These are phyloP conservation scores for Ceratobasidium sp. DNA, from an alignment of 1,284 basidiomycete genomes.

Conservation along the genomic window DNA sequence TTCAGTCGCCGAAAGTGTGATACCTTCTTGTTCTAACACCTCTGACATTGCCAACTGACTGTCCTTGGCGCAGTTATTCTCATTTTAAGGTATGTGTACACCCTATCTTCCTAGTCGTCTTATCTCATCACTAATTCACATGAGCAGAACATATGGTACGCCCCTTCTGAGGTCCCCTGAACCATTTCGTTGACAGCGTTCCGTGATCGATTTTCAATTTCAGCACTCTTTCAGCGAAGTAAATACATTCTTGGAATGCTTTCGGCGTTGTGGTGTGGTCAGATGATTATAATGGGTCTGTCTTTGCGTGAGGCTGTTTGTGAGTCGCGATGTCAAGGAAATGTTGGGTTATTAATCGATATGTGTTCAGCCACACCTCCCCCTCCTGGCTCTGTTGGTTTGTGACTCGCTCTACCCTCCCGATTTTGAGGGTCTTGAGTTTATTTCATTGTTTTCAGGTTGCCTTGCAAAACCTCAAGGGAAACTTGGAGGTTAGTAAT, in stretches of 20 bases:
- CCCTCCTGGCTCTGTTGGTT: too few relatives aligned
- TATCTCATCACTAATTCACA: not conserved
- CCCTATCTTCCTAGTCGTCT: not conserved
- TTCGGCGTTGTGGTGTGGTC: conserved; percentile 7
- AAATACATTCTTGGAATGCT: not conserved
- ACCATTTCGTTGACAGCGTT: not conserved
- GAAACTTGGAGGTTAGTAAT: not conserved
- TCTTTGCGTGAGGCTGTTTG: not conserved
- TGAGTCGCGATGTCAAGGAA: not conserved
- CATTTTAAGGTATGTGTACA: conserved; percentile 19
- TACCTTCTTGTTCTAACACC: not conserved
- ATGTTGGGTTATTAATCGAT: too few relatives aligned
- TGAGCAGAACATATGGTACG: conserved; percentile 18
- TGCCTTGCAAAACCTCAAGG: not conserved
- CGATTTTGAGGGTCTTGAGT: not conserved
- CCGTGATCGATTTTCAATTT: not conserved
- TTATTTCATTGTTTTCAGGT: not conserved
- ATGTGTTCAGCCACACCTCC: too few relatives aligned
- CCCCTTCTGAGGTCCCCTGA: not conserved
- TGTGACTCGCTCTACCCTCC: too few relatives aligned
- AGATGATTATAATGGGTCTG: conserved; percentile 21
- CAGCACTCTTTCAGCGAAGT: conserved; percentile 19
- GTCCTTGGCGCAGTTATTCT: not conserved
- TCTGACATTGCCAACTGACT: not conserved
- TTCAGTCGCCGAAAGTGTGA: conserved; percentile 25